These are phyloP conservation scores for Obba rivulosa DNA, from an alignment of 768 basidiomycete genomes.

Conservation along the genomic window DNA sequence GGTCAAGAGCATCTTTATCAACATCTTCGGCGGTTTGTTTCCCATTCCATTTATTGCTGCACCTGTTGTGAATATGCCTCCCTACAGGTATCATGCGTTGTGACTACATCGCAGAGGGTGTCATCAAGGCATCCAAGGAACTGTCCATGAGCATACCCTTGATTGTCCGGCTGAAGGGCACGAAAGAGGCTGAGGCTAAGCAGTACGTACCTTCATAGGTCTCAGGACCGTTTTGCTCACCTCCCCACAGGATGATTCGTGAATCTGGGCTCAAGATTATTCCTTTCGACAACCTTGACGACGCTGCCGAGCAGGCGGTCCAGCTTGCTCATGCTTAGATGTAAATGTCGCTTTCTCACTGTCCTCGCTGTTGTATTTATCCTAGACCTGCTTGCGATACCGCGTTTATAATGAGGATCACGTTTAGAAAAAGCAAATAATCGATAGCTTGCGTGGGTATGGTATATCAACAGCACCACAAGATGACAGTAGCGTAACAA, in stretches of 20 bases:
- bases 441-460: conserved; percentile 12
- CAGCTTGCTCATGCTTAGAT: conserved; percentile 44
- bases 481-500: conserved; percentile 11
- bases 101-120: conserved; percentile 96
- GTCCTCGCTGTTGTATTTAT: neutral
- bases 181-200: conserved; percentile 94
- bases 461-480: conserved; percentile 9
- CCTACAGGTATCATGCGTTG: conserved; percentile 91
- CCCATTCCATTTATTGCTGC: neutral
- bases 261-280: conserved; percentile 91
- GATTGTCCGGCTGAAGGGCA: conserved; percentile 94
- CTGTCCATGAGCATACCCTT: conserved; percentile 79
- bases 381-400: neutral
- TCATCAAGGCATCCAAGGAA: conserved; percentile 96
- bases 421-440: conserved; percentile 1
- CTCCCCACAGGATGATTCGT: conserved; percentile 72
- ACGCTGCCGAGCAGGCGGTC: conserved; percentile 81
- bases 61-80: neutral
- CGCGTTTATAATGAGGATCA: neutral
- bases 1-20: conserved; percentile 98
- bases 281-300: conserved; percentile 89
- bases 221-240: conserved; percentile 11
- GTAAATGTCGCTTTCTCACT: conserved; percentile 1
- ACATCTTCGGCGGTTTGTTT: conserved; percentile 80
- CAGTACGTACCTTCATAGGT: conserved; percentile 47